These are phyloP conservation scores for Xanthoconium purpureum DNA, from an alignment of 768 basidiomycete genomes.

Conservation along the genomic window DNA sequence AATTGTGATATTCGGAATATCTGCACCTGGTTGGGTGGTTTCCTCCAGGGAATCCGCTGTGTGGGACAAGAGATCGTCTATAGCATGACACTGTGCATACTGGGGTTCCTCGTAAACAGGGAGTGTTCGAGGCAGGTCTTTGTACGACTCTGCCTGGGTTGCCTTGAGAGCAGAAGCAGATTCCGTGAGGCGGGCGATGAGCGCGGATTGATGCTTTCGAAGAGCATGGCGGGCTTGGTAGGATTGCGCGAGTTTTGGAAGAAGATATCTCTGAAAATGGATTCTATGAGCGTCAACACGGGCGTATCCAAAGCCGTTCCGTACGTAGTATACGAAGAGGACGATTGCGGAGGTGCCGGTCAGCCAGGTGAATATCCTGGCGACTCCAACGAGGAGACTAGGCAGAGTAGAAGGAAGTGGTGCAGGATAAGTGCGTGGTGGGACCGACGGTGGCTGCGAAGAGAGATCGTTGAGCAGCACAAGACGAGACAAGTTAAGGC, in stretches of 20 bases:
- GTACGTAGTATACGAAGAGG: constrained; percentile 64
- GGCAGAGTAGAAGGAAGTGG: constrained; percentile 69
- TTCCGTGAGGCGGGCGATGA: constrained; percentile 51
- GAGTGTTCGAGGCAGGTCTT: constrained; percentile 54
- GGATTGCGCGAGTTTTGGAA: constrained; percentile 61
- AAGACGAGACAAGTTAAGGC: constrained; percentile 15
- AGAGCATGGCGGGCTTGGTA: constrained; percentile 61
- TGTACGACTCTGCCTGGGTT: constrained; percentile 51
- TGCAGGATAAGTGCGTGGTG: constrained; percentile 72
- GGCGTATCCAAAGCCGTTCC: constrained; percentile 16
- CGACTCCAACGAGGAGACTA: constrained; percentile 57
- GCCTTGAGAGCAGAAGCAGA: constrained; percentile 57
- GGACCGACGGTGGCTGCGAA: constrained; percentile 46
- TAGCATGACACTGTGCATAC: constrained; percentile 44
- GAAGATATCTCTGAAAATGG: constrained; percentile 55
- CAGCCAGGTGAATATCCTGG: constrained; percentile 63
- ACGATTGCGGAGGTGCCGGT: constrained; percentile 59
- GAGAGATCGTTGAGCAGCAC: constrained; percentile 5
- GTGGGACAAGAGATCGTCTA: constrained; percentile 39
- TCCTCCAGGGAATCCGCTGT: constrained; percentile 7
- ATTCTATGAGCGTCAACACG: constrained; percentile 6
- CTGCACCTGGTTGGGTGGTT: constrained; percentile 15
- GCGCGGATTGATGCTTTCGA: constrained; percentile 53
- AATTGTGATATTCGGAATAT: constrained; percentile 51
- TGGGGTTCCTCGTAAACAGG: constrained; percentile 45